phyloP scores from a whole-genome alignment of 306 rosid species.

The Inga laurina region DNA sequence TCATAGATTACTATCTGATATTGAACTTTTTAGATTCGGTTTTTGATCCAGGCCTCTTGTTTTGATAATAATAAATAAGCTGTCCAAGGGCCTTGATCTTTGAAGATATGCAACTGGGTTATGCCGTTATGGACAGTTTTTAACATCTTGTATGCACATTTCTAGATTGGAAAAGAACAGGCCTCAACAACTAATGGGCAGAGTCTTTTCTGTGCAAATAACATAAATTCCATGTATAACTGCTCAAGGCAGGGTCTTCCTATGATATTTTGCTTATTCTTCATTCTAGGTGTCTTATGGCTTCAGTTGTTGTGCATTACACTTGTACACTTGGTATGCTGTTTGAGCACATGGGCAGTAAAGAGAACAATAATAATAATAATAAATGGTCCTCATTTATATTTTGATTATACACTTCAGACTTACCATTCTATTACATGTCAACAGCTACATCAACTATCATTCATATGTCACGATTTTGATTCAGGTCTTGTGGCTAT shows the following conservation, averaged over 20 bases:
- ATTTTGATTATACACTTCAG: neutral
- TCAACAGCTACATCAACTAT: neutral
- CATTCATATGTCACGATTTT: neutral
- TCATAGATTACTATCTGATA: neutral
- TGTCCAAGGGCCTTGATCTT: neutral
- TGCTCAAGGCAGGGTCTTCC: neutral
- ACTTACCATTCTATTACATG: neutral
- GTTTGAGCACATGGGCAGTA: neutral
- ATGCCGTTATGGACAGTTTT: neutral
- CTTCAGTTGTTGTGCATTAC: neutral
- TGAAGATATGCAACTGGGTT: neutral
- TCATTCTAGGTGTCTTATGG: neutral
- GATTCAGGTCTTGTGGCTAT: neutral
- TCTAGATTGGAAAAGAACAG: neutral
- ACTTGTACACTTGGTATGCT: neutral
- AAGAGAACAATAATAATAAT: neutral
- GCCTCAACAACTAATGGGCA: neutral
- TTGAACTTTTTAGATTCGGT: constrained; percentile 17
- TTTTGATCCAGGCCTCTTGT: neutral
- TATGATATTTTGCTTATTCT: neutral
- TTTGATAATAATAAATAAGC: neutral
- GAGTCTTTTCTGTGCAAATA: neutral
- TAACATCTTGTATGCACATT: neutral
- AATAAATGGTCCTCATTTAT: neutral
- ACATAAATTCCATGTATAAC: neutral